Evolutionary conservation across 768 basidiomycete species (phyloP), one percentile per base, ranked within the genome.

Genomic region (Pisolithus marmoratus): DNA sequence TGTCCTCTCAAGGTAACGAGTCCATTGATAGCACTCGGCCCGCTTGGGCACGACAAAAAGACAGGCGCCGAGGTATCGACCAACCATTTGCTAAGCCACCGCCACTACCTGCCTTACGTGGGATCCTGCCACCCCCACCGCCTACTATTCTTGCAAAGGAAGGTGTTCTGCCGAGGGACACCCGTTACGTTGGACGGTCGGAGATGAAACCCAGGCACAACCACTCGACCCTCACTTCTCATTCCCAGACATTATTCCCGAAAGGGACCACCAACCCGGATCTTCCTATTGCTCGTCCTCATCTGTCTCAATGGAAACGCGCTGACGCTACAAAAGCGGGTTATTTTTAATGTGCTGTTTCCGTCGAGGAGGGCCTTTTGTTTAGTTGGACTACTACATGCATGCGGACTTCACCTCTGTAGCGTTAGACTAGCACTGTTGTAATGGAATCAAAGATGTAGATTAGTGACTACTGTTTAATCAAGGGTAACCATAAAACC

Each of bases 41-140:
- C 1, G 70, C 72, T 7, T 84, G 82, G 83, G 79, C 80, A 19
- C 66, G 71, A 52, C 55, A 60, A n/a, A 59, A 60, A 8, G 61
- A 61, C 20, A 42, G 58, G 8, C 76, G 78, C 38, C 81, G 84
- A 36, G 84, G 84, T 3, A 64, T 81, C 14, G 84, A 85, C 56
- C 57, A 58, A 5, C 84, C 84, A 1, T 85, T 85, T 59, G 55
- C 59, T 34, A 54, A 55, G 55, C 58, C 68, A 50, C 51, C 57
- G 46, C 69, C 45, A 42, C 48, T 26, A 14, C 60, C 56, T 51
- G 60, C 48, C 50, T 56, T 17, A 56, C 60, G 24, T 58, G 54
- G 2, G 66, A 45, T n/a, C 11, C 50, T 24, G 15, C 69, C 65
- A 58, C 55, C 38, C n/a, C 68, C 62, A 45, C 72, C 68, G 47